Percentiles rank a stretch among this genome's conserved stretches.
Evolutionary conservation across 768 basidiomycete species (phyloP).

Genomic region (Kwoniella dejecticola): DNA sequence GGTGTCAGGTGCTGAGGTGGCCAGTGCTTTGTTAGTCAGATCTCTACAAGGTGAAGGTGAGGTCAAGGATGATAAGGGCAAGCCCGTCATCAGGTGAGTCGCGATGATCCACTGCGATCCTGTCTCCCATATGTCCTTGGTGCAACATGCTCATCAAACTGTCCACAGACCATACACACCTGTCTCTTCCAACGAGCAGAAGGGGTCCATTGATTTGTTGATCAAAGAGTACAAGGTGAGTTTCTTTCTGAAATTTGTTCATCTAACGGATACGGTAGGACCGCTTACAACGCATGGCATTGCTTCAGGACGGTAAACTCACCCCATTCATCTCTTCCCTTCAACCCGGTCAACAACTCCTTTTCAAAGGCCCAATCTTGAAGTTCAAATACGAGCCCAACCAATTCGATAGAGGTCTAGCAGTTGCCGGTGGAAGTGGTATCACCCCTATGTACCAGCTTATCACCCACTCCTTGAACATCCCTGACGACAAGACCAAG

Average conservation of each 20-base stretch:
- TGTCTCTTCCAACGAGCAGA: constrained; percentile 71
- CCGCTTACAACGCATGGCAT: too few species aligned
- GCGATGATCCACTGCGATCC: too few species aligned
- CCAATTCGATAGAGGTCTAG: constrained; percentile 69
- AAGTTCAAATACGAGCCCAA: constrained; percentile 81
- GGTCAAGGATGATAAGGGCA: constrained; percentile 64
- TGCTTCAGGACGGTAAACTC: constrained; percentile 76
- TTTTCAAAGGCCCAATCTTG: constrained; percentile 85
- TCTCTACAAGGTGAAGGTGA: constrained; percentile 57
- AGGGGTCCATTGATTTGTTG: constrained; percentile 75
- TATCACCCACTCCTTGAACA: constrained; percentile 67
- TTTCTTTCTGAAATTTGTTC: too few species aligned
- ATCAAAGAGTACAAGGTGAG: constrained; percentile 69
- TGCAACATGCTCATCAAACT: background rate
- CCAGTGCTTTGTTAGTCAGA: constrained; percentile 65
- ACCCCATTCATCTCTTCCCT: constrained; percentile 79
- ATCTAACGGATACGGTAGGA: too few species aligned
- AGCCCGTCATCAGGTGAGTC: constrained; percentile 72
- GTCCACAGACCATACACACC: constrained; percentile 89
- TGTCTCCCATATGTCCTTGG: too few species aligned
- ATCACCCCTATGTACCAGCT: constrained; percentile 65
- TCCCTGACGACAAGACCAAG: constrained; percentile 85
- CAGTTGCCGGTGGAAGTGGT: constrained; percentile 92
- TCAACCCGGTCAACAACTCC: constrained; percentile 70
- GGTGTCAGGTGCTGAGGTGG: constrained; percentile 46